Percentiles rank a stretch among this genome's conserved stretches.
Conservation (phyloP, 257 asterid species). For the Capsicum chinense region DNA sequence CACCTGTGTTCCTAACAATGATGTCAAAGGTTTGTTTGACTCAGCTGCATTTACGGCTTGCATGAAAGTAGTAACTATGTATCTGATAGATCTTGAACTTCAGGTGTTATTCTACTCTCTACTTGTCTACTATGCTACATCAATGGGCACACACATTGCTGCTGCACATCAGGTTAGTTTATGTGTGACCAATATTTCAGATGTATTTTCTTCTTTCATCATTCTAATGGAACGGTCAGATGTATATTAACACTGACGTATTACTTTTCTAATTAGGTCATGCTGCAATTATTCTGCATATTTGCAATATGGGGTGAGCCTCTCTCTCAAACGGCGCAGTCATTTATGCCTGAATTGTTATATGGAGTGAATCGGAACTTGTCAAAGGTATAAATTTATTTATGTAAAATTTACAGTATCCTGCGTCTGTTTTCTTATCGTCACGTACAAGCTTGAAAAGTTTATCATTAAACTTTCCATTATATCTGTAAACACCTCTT, state of each 20-base stretch:
- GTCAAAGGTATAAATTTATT: constrained; percentile 61
- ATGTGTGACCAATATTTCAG: constrained; percentile 28
- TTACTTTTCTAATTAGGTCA: constrained; percentile 59
- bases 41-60: constrained; percentile 29
- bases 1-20: constrained; percentile 93
- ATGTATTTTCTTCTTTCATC: constrained; percentile 25
- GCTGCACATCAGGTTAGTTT: constrained; percentile 92
- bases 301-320: constrained; percentile 94
- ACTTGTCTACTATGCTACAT: constrained; percentile 86
- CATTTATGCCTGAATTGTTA: constrained; percentile 90
- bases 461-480: not conserved
- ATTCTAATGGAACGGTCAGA: not conserved
- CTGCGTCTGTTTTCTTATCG: constrained; percentile 2
- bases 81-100: constrained; percentile 36
- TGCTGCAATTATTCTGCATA: constrained; percentile 82
- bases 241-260: constrained; percentile 18
- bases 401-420: constrained; percentile 10
- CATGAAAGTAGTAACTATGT: constrained; percentile 28
- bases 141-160: constrained; percentile 74
- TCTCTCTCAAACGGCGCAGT: constrained; percentile 96
- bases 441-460: not conserved
- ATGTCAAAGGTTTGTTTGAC: constrained; percentile 74
- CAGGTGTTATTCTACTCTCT: constrained; percentile 87
- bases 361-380: constrained; percentile 81
- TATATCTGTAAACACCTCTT: not conserved